These are phyloP conservation scores for Atkinsonella texensis DNA, from an alignment of 2,329 filamentous ascomycete species.

Conservation along the genomic window DNA sequence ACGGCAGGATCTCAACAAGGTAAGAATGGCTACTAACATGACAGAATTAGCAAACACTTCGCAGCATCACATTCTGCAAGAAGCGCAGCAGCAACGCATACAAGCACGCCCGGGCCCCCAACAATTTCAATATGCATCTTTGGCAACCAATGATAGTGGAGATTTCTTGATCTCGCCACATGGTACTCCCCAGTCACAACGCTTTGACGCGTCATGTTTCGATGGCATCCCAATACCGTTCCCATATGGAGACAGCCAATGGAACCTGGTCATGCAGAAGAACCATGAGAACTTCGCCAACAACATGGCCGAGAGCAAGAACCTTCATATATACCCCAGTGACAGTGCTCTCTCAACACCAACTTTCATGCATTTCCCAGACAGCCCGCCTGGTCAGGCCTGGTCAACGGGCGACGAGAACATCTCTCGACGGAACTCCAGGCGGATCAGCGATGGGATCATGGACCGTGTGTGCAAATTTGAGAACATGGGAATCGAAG, in stretches of 20 bases:
- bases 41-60: constrained; percentile 40
- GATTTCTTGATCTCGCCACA: constrained; percentile 46
- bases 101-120: constrained; percentile 58
- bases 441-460: constrained; percentile 48
- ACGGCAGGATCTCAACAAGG: constrained; percentile 25
- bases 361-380: constrained; percentile 36
- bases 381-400: constrained; percentile 31
- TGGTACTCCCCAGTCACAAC: constrained; percentile 40
- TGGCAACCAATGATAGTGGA: constrained; percentile 31
- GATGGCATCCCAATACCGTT: constrained; percentile 33
- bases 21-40: constrained; percentile 44
- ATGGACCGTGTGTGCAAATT: constrained; percentile 48
- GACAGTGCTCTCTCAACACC: constrained; percentile 36
- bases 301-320: constrained; percentile 30
- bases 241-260: constrained; percentile 31
- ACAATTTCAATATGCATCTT: constrained; percentile 14
- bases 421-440: constrained; percentile 29
- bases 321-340: constrained; percentile 38
- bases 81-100: constrained; percentile 78
- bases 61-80: constrained; percentile 70
- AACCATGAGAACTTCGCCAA: constrained; percentile 30
- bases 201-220: constrained; percentile 37
- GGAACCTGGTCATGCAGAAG: constrained; percentile 35
- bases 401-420: constrained; percentile 37
- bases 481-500: constrained; percentile 37